A percentile compares a stretch with the other conserved stretches of the same genome.
Evolutionary conservation across 2,329 filamentous ascomycete species (phyloP).

Genomic region (Hypomyces rosellus): DNA sequence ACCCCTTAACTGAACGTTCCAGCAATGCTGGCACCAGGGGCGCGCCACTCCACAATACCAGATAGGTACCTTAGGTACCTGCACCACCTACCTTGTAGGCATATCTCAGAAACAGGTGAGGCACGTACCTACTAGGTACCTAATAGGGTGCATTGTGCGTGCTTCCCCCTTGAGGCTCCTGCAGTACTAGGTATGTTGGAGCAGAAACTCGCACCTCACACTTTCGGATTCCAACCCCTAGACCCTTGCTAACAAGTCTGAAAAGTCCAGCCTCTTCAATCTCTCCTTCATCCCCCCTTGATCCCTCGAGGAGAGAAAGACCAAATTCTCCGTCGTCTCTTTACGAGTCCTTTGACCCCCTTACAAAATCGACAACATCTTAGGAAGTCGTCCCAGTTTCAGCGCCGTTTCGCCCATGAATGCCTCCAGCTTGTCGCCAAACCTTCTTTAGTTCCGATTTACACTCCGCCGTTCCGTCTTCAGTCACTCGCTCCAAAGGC

Average conservation of each 20-base stretch:
- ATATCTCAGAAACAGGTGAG: too few species aligned
- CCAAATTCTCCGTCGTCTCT: conserved; percentile 9
- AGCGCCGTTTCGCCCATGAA: conserved; percentile 9
- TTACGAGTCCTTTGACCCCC: background rate
- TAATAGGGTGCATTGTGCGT: background rate
- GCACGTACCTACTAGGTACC: background rate
- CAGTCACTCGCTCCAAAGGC: conserved; percentile 1
- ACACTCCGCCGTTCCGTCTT: background rate
- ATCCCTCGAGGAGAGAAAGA: conserved; percentile 8
- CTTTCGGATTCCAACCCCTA: background rate
- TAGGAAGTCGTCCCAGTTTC: background rate
- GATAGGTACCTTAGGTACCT: background rate
- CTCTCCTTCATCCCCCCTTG: conserved; percentile 7
- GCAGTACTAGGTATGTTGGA: background rate
- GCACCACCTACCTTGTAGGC: too few species aligned
- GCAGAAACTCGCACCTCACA: background rate
- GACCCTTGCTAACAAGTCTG: conserved; percentile 10
- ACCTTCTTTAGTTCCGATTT: conserved; percentile 3
- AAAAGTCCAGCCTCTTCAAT: conserved; percentile 10
- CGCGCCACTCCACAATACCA: background rate
- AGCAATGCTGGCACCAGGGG: background rate
- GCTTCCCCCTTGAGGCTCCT: background rate
- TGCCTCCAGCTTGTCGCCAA: conserved; percentile 7
- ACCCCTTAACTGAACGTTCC: background rate
- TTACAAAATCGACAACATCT: too few species aligned